phyloP scores from a whole-genome alignment of 805 yeast genomes.

The Myxozyma monticola region DNA sequence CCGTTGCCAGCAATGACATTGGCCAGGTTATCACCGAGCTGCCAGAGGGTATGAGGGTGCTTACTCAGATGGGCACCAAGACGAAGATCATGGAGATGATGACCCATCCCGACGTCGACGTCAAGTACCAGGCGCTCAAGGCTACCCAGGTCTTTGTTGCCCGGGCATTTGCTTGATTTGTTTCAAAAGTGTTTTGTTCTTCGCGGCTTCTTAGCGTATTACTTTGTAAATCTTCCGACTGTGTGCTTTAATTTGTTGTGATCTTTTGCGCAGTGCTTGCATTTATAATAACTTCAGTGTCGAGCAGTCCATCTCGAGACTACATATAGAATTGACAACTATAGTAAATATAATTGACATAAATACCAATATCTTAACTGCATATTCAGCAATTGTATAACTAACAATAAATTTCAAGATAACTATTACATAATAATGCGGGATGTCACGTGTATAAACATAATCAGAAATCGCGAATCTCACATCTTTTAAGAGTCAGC shows the following conservation, averaged over 20 bases:
- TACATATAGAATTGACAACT: no score
- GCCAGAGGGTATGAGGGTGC: conserved; percentile 59
- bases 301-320: no score
- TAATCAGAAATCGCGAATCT: no score
- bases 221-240: background rate
- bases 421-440: no score
- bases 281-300: no score
- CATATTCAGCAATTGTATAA: no score
- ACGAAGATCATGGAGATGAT: conserved; percentile 80
- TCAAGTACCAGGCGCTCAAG: conserved; percentile 90
- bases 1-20: conserved; percentile 69
- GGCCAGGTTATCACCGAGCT: conserved; percentile 59
- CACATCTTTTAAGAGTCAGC: no score
- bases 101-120: conserved; percentile 77
- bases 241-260: background rate
- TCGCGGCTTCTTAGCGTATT: background rate
- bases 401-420: no score
- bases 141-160: conserved; percentile 94
- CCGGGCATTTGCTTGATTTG: conserved; percentile 51
- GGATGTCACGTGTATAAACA: no score
- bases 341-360: no score
- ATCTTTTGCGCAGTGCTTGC: no score
- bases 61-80: conserved; percentile 64
- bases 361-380: no score
- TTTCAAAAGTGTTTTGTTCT: background rate